phyloP scores from a whole-genome alignment of 1,139 yeast species.

The Magnusiomyces tetraspermus region DNA sequence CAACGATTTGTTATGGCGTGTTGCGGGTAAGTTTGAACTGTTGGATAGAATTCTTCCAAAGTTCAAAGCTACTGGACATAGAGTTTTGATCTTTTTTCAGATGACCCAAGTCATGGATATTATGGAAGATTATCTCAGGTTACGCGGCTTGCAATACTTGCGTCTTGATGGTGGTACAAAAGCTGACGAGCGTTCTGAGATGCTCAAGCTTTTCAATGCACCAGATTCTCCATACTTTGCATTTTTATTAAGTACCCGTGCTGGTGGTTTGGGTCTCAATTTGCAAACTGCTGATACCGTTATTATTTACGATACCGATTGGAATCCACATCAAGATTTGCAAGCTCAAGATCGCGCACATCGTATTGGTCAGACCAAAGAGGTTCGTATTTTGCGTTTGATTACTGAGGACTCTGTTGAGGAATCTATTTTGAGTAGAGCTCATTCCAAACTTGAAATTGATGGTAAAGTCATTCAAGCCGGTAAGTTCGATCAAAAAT shows the following conservation, averaged over 20 bases:
- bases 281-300: conserved; percentile 97
- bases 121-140: conserved; percentile 89
- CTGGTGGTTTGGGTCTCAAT: conserved; percentile 95
- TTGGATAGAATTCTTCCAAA: conserved; percentile 84
- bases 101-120: conserved; percentile 99
- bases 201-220: conserved; percentile 78
- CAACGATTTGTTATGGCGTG: conserved; percentile 66
- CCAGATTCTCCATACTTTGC: conserved; percentile 82
- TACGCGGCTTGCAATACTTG: conserved; percentile 65
- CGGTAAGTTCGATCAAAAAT: conserved; percentile 94
- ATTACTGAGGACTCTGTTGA: conserved; percentile 92
- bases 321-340: conserved; percentile 98
- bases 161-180: conserved; percentile 93
- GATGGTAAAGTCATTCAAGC: conserved; percentile 99
- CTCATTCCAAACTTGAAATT: conserved; percentile 86
- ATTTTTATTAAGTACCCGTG: conserved; percentile 85
- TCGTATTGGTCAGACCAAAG: conserved; percentile 95
- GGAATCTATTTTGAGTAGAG: conserved; percentile 87
- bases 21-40: conserved; percentile 86
- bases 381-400: conserved; percentile 83
- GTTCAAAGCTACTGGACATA: conserved; percentile 75
- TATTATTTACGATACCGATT: conserved; percentile 89
- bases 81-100: conserved; percentile 90
- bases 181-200: conserved; percentile 84
- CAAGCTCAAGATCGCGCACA: conserved; percentile 99